phyloP scores from a whole-genome alignment of 345 rosid species.

The Schrenkiella parvula region DNA sequence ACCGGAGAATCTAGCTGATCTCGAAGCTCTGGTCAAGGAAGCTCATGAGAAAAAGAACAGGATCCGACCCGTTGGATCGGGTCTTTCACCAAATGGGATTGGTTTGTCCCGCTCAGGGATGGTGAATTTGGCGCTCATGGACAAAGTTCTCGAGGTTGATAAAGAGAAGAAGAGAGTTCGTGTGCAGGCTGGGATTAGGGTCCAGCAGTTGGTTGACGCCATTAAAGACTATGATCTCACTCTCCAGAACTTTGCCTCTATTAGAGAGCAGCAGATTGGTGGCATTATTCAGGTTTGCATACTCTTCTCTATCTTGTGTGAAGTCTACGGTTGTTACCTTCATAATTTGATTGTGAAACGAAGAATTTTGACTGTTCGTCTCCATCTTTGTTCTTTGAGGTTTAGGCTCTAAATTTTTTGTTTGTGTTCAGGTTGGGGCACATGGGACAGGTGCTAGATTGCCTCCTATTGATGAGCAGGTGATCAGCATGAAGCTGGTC shows the following conservation, averaged over 20 bases:
- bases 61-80: conserved; percentile 94
- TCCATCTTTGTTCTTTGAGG: not conserved
- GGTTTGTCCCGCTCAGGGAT: conserved; percentile 84
- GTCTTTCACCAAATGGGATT: conserved; percentile 87
- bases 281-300: conserved; percentile 88
- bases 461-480: conserved; percentile 97
- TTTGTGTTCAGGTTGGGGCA: conserved; percentile 71
- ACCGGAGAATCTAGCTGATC: conserved; percentile 65
- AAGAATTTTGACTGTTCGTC: not conserved
- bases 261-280: conserved; percentile 97
- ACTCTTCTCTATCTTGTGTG: not conserved
- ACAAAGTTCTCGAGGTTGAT: conserved; percentile 74
- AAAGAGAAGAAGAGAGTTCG: conserved; percentile 74
- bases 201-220: conserved; percentile 83
- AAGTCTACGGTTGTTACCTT: not conserved
- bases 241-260: conserved; percentile 92
- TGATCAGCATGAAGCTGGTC: conserved; percentile 82
- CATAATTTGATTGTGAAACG: not conserved
- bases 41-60: conserved; percentile 47
- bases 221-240: conserved; percentile 75
- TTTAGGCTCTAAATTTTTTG: not conserved
- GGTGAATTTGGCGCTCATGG: conserved; percentile 89
- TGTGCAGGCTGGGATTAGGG: conserved; percentile 89
- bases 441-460: conserved; percentile 95
- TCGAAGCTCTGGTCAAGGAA: conserved; percentile 65